Evolutionary conservation across 306 rosid species (phyloP), one percentile per base, ranked within the genome.

Genomic region (Mimosa pudica): DNA sequence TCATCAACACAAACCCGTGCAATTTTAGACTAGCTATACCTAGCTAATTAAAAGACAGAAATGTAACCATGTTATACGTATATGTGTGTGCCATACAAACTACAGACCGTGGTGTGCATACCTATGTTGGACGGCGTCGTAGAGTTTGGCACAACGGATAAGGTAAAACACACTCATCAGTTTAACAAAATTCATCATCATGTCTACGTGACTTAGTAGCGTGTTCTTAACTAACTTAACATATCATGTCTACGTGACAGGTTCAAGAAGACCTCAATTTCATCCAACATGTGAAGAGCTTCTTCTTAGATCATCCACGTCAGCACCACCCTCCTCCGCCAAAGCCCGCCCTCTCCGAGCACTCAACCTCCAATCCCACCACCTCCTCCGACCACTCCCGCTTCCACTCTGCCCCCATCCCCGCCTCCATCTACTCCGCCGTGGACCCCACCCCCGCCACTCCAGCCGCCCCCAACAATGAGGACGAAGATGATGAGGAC

Each of bases 81-180:
- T 2, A 9, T 79, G 52, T 70, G 52, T 70, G 63, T 24, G 48
- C 4, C 65, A 41, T 86, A 45, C 80, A 46, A 70, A 16, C 38
- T 74, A 81, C 93, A 95, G 94, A 93, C 99, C 0, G 98, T 95
- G 64, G 88, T 95, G 65, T 95, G 99, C 87, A 89, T 95, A 88
- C 99, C 99, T 61, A 76, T 95, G 9, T 81, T 89, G 12, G 94
- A 89, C 68, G 99, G 98, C 48, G 98, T 95, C 14, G 97, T 95
- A n/a, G 99, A 95, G 74, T 73, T 95, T 0, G 99, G 99, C 80
- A 88, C 97, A 58, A 89, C 87, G 0, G 94, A 91, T 4, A 92
- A 81, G 95, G 98, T 94, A 77, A 47, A 67, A 10, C 51, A 49
- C 35, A 2, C 30, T 24, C 30, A 3, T 60, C 38, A 24, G 13